phyloP scores from a whole-genome alignment of 169 alveolate species.

The Cyclospora cayetanensis region DNA sequence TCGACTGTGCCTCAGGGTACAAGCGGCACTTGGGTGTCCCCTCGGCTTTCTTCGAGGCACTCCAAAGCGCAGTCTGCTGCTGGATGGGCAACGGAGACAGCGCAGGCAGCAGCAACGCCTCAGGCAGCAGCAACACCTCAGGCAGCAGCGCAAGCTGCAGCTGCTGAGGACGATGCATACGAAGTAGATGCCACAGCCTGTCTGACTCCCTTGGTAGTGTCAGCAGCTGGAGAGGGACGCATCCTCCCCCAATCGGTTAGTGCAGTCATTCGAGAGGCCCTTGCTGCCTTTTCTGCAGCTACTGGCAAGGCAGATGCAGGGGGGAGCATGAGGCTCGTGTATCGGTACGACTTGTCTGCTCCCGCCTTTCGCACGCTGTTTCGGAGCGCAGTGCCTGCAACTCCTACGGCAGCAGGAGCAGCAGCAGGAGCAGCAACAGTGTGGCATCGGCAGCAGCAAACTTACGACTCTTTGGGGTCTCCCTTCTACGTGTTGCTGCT shows the following conservation, averaged over 20 bases:
- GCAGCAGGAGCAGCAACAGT: neutral
- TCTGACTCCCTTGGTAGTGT: neutral
- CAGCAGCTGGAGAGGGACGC: neutral
- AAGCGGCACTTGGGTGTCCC: no score
- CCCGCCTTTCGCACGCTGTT: neutral
- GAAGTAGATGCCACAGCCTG: neutral
- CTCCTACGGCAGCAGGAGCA: slow-evolving; percentile 17
- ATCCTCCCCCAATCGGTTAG: neutral
- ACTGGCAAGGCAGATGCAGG: neutral
- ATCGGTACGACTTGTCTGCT: neutral
- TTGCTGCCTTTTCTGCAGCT: slow-evolving; percentile 3
- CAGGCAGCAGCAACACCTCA: neutral
- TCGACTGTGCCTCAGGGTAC: no score
- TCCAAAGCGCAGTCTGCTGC: neutral
- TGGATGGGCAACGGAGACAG: neutral
- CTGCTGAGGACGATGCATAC: neutral
- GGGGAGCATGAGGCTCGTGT: neutral
- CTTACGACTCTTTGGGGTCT: neutral
- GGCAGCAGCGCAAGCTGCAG: neutral
- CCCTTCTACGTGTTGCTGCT: slow-evolving; percentile 29
- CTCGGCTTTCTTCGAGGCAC: no score
- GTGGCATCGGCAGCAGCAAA: neutral
- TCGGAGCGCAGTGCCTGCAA: slow-evolving; percentile 6
- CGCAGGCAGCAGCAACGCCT: neutral
- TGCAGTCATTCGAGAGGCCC: slow-evolving; percentile 20